Percentiles rank a stretch among this genome's conserved stretches.
Conservation (phyloP, 129 eudicot genomes). For the Rutidosis leptorrhynchoides region DNA sequence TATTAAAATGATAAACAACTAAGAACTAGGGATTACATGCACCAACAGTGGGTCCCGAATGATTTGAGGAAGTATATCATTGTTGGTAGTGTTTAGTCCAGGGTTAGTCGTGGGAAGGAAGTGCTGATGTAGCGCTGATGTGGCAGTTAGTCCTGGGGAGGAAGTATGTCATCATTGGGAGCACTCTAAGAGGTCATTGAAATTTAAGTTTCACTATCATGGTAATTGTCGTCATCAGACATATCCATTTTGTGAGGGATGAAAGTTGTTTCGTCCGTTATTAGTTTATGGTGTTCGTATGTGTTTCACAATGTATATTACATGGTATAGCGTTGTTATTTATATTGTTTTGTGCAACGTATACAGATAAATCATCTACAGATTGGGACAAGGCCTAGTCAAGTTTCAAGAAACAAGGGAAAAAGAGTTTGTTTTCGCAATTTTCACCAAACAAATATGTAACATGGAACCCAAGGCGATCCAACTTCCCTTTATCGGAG, state of each 20-base stretch:
- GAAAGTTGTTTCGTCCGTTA: neutral
- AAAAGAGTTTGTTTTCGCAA: slow-evolving; percentile 54
- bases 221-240: neutral
- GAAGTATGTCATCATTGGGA: no score
- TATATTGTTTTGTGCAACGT: slow-evolving; percentile 11
- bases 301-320: neutral
- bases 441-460: slow-evolving; percentile 89
- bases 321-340: neutral
- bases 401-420: slow-evolving; percentile 85
- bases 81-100: no score
- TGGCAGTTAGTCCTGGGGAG: no score
- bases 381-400: slow-evolving; percentile 99
- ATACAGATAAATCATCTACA: slow-evolving; percentile 59
- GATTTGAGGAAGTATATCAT: no score
- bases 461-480: slow-evolving; percentile 89
- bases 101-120: no score
- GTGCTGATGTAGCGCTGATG: no score
- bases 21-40: no score
- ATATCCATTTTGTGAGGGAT: neutral
- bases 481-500: slow-evolving; percentile 77
- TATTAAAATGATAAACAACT: no score
- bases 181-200: no score
- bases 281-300: neutral
- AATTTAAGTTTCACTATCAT: neutral
- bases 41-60: no score